A percentile compares a stretch with the other conserved stretches of the same genome.
phyloP scores from a whole-genome alignment of 495 filamentous ascomycete species.

The Trichoderma erinaceum region DNA sequence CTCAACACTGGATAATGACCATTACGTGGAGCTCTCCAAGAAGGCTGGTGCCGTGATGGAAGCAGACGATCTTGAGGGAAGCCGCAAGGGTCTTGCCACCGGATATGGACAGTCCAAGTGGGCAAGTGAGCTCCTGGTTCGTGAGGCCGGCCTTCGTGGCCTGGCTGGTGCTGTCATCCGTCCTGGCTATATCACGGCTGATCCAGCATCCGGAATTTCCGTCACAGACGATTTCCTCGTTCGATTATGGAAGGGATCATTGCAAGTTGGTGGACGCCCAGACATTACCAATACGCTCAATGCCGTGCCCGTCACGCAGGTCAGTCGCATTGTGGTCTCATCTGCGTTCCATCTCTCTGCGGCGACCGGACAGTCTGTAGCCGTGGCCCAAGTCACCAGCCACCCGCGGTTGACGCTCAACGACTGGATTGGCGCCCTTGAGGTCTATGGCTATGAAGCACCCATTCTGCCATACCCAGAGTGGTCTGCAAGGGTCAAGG shows the following conservation, averaged over 20 bases:
- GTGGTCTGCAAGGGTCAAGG: not conserved
- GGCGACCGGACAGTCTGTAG: slow-evolving; percentile 31
- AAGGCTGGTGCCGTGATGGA: slow-evolving; percentile 27
- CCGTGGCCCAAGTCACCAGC: slow-evolving; percentile 62
- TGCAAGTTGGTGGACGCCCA: slow-evolving; percentile 59
- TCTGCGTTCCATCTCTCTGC: slow-evolving; percentile 46
- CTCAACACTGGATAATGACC: slow-evolving; percentile 59
- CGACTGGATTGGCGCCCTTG: slow-evolving; percentile 54
- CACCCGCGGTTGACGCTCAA: slow-evolving; percentile 63
- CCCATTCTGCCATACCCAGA: slow-evolving; percentile 49
- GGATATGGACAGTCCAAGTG: slow-evolving; percentile 62
- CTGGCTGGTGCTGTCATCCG: slow-evolving; percentile 60
- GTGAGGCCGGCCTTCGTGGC: slow-evolving; percentile 62
- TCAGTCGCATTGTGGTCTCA: slow-evolving; percentile 61
- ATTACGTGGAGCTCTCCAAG: slow-evolving; percentile 60
- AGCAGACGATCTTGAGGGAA: slow-evolving; percentile 25
- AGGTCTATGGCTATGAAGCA: slow-evolving; percentile 59
- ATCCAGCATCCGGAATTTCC: slow-evolving; percentile 53
- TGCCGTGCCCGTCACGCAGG: slow-evolving; percentile 68
- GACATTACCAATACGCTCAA: slow-evolving; percentile 71
- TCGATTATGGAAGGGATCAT: slow-evolving; percentile 67
- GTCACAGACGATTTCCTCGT: slow-evolving; percentile 78
- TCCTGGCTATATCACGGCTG: slow-evolving; percentile 69
- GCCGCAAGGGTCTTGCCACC: slow-evolving; percentile 31
- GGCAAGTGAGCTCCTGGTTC: slow-evolving; percentile 56